A percentile compares a stretch with the other conserved stretches of the same genome.
Evolutionary conservation across 768 basidiomycete genomes (phyloP).

Genomic region (Multifurca ochricompacta): DNA sequence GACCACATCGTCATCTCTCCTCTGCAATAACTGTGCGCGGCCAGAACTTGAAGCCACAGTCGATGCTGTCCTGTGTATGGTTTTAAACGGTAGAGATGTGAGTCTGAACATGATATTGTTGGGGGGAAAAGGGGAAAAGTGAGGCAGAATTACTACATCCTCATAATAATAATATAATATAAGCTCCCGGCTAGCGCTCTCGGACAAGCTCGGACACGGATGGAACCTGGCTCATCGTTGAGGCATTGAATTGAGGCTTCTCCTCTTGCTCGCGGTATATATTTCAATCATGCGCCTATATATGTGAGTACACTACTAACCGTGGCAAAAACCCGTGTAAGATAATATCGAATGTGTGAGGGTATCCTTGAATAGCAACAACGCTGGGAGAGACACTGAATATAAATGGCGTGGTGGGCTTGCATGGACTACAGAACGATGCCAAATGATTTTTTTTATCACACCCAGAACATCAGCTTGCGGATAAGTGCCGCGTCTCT

Average conservation of each 20-base stretch:
- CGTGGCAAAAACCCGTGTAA: neutral
- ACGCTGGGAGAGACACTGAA: neutral
- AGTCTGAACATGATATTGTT: neutral
- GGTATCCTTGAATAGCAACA: slow-evolving; percentile 15
- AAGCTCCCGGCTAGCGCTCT: neutral
- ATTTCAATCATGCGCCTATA: neutral
- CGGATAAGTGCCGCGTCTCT: slow-evolving; percentile 27
- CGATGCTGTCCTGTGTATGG: slow-evolving; percentile 6
- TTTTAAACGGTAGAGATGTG: neutral
- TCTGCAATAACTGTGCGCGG: slow-evolving; percentile 49
- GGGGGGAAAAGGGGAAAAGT: no score
- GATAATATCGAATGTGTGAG: slow-evolving; percentile 1
- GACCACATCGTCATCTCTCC: slow-evolving; percentile 78
- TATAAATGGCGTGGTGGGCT: slow-evolving; percentile 6
- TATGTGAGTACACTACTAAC: slow-evolving; percentile 8
- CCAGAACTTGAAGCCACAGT: slow-evolving; percentile 31
- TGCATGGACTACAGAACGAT: neutral
- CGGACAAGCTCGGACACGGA: no score
- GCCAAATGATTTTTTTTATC: neutral
- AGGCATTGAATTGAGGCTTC: no score
- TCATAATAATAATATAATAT: no score
- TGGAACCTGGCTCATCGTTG: neutral
- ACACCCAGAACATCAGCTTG: slow-evolving; percentile 27
- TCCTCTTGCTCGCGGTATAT: neutral
- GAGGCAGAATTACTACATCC: no score